These are phyloP conservation scores for Fusarium sp. DNA, from an alignment of 2,329 filamentous ascomycete species.

Conservation along the genomic window DNA sequence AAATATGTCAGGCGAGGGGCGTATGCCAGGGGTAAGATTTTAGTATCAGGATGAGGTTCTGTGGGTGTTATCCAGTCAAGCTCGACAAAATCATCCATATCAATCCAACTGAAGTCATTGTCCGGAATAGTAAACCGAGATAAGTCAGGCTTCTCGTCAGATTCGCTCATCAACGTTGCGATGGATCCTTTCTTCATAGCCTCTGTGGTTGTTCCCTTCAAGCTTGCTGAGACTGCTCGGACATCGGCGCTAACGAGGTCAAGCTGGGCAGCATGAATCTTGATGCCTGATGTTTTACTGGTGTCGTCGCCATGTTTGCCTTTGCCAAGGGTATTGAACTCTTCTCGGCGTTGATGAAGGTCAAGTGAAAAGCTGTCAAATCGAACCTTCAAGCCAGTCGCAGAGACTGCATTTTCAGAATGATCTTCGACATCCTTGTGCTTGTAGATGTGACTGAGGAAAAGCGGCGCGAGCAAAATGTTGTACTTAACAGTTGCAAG, in stretches of 20 bases:
- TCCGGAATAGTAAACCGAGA: constrained; percentile 96
- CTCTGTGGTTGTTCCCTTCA: constrained; percentile 80
- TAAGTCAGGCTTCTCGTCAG: constrained; percentile 72
- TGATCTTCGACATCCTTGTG: constrained; percentile 95
- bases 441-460: constrained; percentile 97
- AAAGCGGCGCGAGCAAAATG: constrained; percentile 87
- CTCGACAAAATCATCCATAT: constrained; percentile 99
- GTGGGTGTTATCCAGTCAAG: constrained; percentile 94
- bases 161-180: constrained; percentile 60
- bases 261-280: constrained; percentile 92
- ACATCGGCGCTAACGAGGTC: constrained; percentile 93
- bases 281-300: constrained; percentile 84
- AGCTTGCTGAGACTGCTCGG: constrained; percentile 89
- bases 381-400: constrained; percentile 94
- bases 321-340: constrained; percentile 84
- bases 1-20: constrained; percentile 98
- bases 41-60: constrained; percentile 89
- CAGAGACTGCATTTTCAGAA: constrained; percentile 78
- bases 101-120: constrained; percentile 94
- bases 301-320: constrained; percentile 75
- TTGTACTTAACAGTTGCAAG: constrained; percentile 99
- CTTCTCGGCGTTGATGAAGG: constrained; percentile 90
- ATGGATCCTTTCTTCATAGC: constrained; percentile 72
- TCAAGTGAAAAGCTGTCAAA: constrained; percentile 98
- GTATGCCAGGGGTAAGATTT: constrained; percentile 90